phyloP scores from a whole-genome alignment of 768 basidiomycete genomes.

The Asterophora lycoperdoides region DNA sequence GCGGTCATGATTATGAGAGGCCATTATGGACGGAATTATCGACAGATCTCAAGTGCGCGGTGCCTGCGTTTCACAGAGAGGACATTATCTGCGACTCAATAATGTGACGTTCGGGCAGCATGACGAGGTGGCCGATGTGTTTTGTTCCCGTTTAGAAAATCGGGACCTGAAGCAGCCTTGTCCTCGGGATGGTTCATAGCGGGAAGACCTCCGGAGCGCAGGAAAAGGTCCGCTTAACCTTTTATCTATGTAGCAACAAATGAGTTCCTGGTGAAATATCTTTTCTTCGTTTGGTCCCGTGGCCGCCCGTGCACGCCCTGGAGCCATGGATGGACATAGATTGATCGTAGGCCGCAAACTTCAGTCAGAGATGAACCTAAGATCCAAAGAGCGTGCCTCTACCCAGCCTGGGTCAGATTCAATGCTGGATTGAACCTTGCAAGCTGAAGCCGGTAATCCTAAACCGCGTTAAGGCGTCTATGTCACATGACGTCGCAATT shows the following conservation, averaged over 20 bases:
- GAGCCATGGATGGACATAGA: conserved; percentile 7
- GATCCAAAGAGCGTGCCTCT: neutral
- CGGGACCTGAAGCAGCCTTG: neutral
- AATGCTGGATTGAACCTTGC: neutral
- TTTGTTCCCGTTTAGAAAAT: neutral
- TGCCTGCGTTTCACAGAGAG: neutral
- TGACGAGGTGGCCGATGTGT: neutral
- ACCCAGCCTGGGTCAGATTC: neutral
- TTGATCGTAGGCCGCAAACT: conserved; percentile 1
- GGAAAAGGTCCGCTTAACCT: neutral
- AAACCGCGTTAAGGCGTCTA: neutral
- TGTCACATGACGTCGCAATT: conserved; percentile 7
- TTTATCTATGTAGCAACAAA: too few relatives aligned
- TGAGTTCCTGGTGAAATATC: conserved; percentile 9
- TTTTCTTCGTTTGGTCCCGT: neutral
- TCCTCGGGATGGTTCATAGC: neutral
- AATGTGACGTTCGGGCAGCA: neutral
- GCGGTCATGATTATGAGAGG: conserved; percentile 4
- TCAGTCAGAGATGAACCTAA: neutral
- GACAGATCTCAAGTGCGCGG: neutral
- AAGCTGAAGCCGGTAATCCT: neutral
- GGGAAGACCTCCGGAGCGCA: neutral
- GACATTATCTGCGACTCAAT: neutral
- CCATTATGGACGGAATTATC: neutral
- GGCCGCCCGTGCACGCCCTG: neutral